Evolutionary conservation across 2,329 filamentous ascomycete species (phyloP).

Genomic region (Pezicula radicicola): DNA sequence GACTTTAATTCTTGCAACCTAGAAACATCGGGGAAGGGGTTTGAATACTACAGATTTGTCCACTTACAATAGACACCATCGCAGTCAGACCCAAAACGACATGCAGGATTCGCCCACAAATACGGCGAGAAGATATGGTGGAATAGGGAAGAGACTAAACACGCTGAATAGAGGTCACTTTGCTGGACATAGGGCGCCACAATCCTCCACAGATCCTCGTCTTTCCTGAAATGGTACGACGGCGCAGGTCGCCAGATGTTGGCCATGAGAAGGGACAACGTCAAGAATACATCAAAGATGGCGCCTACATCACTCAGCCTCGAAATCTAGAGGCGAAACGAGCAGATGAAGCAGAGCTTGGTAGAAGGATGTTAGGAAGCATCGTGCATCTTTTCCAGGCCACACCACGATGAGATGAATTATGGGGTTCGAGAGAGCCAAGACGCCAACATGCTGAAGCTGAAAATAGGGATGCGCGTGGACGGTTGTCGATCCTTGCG

Average conservation of each 20-base stretch:
- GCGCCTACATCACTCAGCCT: too few relatives aligned
- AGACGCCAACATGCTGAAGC: too few relatives aligned
- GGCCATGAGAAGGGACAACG: not conserved
- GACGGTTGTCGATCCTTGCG: too few relatives aligned
- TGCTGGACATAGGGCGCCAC: conserved; percentile 15
- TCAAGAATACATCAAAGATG: too few relatives aligned
- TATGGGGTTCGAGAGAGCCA: too few relatives aligned
- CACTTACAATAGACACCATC: conserved; percentile 17
- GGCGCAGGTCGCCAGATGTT: not conserved
- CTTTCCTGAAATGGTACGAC: not conserved
- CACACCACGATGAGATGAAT: too few relatives aligned
- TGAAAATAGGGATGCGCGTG: too few relatives aligned
- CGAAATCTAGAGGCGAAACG: too few relatives aligned
- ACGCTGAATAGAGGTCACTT: conserved; percentile 14
- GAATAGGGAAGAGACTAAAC: conserved; percentile 15
- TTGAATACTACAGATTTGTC: not conserved
- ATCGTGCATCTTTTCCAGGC: too few relatives aligned
- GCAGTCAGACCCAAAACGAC: conserved; percentile 14
- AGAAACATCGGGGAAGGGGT: not conserved
- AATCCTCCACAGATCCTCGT: conserved; percentile 9
- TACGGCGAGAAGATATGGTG: conserved; percentile 13
- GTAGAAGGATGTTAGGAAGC: too few relatives aligned
- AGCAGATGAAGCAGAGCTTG: too few relatives aligned
- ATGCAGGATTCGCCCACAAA: conserved; percentile 17
- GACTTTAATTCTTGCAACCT: not conserved